phyloP scores from a whole-genome alignment of 2,329 filamentous ascomycete species.

The Colletotrichum sp. region DNA sequence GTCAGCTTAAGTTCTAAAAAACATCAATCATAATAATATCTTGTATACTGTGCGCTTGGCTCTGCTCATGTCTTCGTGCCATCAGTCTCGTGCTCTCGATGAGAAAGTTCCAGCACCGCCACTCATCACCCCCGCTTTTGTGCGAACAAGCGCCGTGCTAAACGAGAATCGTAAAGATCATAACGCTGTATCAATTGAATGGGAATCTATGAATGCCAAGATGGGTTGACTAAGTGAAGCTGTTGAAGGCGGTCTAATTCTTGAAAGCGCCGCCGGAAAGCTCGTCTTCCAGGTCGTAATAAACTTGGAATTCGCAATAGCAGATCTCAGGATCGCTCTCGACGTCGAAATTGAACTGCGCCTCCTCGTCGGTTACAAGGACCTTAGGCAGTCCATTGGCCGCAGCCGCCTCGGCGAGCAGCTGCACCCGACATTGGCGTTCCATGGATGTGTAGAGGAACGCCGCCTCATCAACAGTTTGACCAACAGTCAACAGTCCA shows the following conservation, averaged over 20 bases:
- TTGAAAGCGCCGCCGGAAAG: constrained; percentile 13
- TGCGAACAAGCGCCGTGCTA: neutral
- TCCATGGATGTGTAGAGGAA: constrained; percentile 73
- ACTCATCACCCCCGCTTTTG: neutral
- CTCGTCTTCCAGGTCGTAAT: constrained; percentile 23
- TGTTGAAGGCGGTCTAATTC: neutral
- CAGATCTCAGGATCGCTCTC: constrained; percentile 23
- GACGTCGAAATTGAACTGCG: constrained; percentile 33
- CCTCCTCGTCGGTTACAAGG: constrained; percentile 46
- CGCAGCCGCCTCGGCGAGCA: constrained; percentile 60
- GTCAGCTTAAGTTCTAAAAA: neutral
- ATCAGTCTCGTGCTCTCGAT: neutral
- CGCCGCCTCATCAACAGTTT: constrained; percentile 75
- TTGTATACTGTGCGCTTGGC: neutral
- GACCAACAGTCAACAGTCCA: constrained; percentile 71
- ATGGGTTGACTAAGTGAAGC: neutral
- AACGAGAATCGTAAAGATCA: neutral
- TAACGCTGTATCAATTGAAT: neutral
- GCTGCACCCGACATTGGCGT: constrained; percentile 68
- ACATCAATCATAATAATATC: neutral
- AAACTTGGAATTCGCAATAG: constrained; percentile 25
- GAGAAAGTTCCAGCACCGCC: neutral
- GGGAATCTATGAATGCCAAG: neutral
- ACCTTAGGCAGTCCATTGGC: constrained; percentile 36
- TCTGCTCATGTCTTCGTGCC: neutral